Evolutionary conservation across 1,284 basidiomycete species (phyloP).

Genomic region (Tetrapyrgos nigripes): DNA sequence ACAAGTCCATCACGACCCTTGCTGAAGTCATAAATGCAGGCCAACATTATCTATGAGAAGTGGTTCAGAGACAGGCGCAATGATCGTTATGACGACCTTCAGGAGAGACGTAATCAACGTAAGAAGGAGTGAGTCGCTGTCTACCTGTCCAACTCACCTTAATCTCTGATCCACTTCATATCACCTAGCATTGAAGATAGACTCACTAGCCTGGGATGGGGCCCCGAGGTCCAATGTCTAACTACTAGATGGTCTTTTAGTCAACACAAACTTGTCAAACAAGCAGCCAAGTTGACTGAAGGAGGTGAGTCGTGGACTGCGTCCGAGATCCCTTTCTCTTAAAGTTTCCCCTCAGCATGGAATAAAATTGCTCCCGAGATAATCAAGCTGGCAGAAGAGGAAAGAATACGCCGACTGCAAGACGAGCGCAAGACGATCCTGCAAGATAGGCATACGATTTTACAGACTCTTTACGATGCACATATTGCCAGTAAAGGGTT

Average conservation of each 20-base stretch:
- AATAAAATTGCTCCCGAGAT: no score
- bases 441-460: no score
- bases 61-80: neutral
- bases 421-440: no score
- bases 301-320: no score
- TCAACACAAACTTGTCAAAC: neutral
- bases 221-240: neutral
- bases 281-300: neutral
- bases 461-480: no score
- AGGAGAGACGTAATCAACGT: neutral
- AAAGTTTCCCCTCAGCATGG: no score
- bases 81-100: neutral
- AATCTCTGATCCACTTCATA: neutral
- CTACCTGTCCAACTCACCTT: neutral
- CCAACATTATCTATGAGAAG: neutral
- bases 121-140: neutral
- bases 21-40: neutral
- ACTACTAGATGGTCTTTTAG: neutral
- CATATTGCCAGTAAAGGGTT: no score
- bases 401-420: no score
- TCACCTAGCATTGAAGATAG: neutral
- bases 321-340: no score
- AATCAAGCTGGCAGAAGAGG: no score
- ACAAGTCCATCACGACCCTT: neutral
- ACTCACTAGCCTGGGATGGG: slow-evolving; percentile 2